phyloP scores from a whole-genome alignment of 371 early-diverging fungal species.

The Mucor sp. region DNA sequence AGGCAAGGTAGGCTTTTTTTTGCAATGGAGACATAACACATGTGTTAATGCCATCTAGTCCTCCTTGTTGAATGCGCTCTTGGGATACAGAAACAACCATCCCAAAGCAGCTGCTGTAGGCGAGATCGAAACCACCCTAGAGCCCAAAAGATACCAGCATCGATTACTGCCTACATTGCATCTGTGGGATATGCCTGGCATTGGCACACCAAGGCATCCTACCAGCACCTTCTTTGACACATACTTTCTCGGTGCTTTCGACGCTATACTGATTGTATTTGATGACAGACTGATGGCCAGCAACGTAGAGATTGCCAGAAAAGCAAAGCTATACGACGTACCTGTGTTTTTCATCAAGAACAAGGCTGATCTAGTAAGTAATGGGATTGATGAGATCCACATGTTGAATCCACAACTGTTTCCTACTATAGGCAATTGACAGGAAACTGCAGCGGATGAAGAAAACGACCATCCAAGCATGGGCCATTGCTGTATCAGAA shows the following conservation, averaged over 20 bases:
- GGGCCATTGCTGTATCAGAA: conserved; percentile 27
- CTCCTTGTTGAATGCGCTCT: conserved; percentile 30
- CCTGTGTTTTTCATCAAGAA: conserved; percentile 33
- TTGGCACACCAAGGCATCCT: conserved; percentile 20
- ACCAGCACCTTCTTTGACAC: conserved; percentile 25
- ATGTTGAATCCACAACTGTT: background rate
- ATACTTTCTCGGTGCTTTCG: conserved; percentile 33
- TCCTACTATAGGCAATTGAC: conserved; percentile 7
- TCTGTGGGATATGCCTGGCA: conserved; percentile 40
- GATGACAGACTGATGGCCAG: conserved; percentile 36
- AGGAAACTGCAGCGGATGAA: conserved; percentile 9
- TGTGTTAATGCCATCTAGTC: conserved; percentile 28
- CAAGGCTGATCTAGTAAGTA: conserved; percentile 30
- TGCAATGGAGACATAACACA: too few species aligned
- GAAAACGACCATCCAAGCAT: background rate
- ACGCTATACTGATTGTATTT: conserved; percentile 35
- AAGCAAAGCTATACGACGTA: conserved; percentile 17
- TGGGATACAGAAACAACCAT: conserved; percentile 29
- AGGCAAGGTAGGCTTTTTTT: too few species aligned
- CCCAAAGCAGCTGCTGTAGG: conserved; percentile 26
- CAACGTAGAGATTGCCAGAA: conserved; percentile 32
- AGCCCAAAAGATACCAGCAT: conserved; percentile 26
- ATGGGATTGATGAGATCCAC: too few species aligned
- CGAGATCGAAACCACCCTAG: conserved; percentile 25
- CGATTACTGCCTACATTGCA: conserved; percentile 22